Base-by-base conservation (phyloP, 352 stramenopile species). In the Aphanomyces stellatus region DNA sequence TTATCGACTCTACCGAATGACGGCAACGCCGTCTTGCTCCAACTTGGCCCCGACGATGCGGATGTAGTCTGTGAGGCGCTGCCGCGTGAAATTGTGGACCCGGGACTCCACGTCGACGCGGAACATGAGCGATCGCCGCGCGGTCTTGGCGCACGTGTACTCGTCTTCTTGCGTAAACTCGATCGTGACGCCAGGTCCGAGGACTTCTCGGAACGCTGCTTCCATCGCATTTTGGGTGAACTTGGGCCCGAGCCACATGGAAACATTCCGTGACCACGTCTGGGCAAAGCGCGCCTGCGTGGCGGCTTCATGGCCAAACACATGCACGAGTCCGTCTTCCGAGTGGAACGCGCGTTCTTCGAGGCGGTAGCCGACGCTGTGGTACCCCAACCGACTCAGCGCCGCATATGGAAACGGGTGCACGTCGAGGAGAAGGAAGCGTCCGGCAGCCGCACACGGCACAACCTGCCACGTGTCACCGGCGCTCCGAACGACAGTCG, bases 381-480 rank as follows among this genome's bases (percentile, higher is more conserved):
- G 76, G 74, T 93, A 93, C 22, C 84, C 84, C 27, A 93, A 71
- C 34, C 65, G 61, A 0, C 74, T 62, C 24, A 93, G 72, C 43
- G 69, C 65, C 15, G 85, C 70, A 30, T 88, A 76, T 4, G 84
- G 84, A 53, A 80, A 91, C 11, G 75, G 72, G 43, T 91, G 77
- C 27, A 85, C 82, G 53, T 79, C 74, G 28, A 79, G 71, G 43
- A 90, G 68, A 19, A 94, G 55, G 34, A 94, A 69, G 0, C 74
- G 72, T 0, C 80, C 74, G 24, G 72, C 65, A 8, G 84, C 82
- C 27, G 86, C 86, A 51, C 78, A 82, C 27, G 82, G 72, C 34
- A 82, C 78, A 60, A 94, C 75, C 71, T 93, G 86, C 86, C 86
- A 94, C 17, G 81, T 90, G 72, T 93, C 81, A 1, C 82, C 82